These are phyloP conservation scores for Silene uniflora DNA, from an alignment of 148 eudicot species.

Conservation along the genomic window DNA sequence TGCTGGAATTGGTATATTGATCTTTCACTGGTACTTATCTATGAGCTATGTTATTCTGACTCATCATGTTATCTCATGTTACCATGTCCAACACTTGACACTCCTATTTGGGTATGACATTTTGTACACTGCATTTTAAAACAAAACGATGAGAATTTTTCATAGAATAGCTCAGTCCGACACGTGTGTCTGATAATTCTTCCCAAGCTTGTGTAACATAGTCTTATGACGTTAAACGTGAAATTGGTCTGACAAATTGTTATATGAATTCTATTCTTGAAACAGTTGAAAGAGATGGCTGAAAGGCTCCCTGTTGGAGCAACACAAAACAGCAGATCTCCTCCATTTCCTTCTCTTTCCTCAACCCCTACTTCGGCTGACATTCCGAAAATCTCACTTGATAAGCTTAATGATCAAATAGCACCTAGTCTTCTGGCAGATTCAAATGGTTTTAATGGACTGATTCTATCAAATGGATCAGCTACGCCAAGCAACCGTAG, in stretches of 20 bases:
- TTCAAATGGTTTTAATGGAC: conserved; percentile 49
- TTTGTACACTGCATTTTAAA: too few relatives aligned
- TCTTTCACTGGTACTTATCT: neutral
- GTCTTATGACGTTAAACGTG: neutral
- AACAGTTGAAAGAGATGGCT: conserved; percentile 86
- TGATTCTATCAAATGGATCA: conserved; percentile 51
- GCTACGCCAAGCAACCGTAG: conserved; percentile 50
- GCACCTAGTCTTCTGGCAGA: conserved; percentile 48
- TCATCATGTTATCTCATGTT: neutral
- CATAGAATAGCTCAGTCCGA: neutral
- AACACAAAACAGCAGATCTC: conserved; percentile 57
- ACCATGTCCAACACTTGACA: neutral
- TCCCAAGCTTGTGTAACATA: neutral
- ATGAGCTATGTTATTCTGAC: neutral
- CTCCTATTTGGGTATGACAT: too few relatives aligned
- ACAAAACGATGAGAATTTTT: too few relatives aligned
- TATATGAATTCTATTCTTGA: neutral
- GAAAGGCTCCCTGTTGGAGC: conserved; percentile 95
- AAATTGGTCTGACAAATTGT: conserved; percentile 5
- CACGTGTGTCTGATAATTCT: neutral
- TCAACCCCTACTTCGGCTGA: conserved; percentile 44
- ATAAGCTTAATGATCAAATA: conserved; percentile 42
- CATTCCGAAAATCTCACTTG: conserved; percentile 43
- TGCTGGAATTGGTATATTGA: neutral
- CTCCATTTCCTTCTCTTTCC: conserved; percentile 45